Evolutionary conservation across 805 yeast genomes (phyloP), one percentile per base, ranked within the genome.

Genomic region (Candida chilensis): DNA sequence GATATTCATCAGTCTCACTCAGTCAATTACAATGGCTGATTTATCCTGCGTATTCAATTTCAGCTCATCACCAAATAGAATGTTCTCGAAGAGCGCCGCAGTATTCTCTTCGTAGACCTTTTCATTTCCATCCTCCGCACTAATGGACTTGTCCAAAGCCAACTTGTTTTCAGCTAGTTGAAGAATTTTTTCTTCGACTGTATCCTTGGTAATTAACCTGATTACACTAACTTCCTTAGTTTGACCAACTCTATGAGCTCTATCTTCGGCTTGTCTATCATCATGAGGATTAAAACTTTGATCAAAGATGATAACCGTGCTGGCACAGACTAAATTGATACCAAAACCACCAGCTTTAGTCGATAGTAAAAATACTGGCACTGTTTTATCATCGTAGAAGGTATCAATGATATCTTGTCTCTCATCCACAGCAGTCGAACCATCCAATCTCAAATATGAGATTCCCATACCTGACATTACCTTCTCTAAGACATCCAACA

Each of bases 261-360:
- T 74, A 54, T 92, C 99, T 50, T 94, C 97, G 2, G 99, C 99
- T 59, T 92, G 99, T 48, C 82, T 82, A 49, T 92, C 99, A 52
- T 92, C 98, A 53, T 92, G 98, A 0, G 99, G 99, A 48, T 92
- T 92, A 61, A 92, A 92, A 30, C 94, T 79, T 50, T 87, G 90
- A 50, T 92, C 99, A 48, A 78, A 88, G 19, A 92, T 83, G 31
- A 92, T 67, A 2, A 92, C 98, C 37, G 79, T 75, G 49, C 86
- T 90, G 5, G 99, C 97, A 48, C 95, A 92, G 1, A 94, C 92
- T 44, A 92, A 67, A 48, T 92, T 92, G 56, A 92, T 92, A 34
- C 99, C 99, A 57, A 92, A 92, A 1, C 99, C 99, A 49, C 99
- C 99, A 1, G 98, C 97, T 50, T 85, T 86, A 3, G 99, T 92